Conservation (phyloP, 768 basidiomycete species). For the Asterophora lycoperdoides region DNA sequence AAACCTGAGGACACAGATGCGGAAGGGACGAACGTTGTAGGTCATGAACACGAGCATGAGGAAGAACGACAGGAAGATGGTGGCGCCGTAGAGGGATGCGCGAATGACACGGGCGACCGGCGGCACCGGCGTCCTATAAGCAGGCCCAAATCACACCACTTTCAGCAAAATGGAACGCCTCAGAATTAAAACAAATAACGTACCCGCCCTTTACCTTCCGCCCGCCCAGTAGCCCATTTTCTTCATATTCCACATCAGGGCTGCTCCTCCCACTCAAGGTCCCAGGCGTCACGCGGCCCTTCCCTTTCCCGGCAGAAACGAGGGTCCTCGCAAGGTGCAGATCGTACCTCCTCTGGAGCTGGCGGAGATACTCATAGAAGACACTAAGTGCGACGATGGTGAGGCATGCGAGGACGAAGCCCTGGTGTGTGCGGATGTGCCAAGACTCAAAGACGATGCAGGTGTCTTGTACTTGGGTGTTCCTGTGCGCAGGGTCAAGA, state of each 20-base stretch:
- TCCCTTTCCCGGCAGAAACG: conserved; percentile 43
- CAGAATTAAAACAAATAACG: conserved; percentile 16
- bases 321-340: conserved; percentile 48
- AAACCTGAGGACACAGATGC: neutral
- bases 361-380: conserved; percentile 78
- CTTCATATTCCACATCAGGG: conserved; percentile 44
- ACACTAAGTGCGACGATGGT: conserved; percentile 64
- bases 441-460: conserved; percentile 79
- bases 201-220: conserved; percentile 44
- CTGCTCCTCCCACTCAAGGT: conserved; percentile 34
- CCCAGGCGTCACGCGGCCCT: conserved; percentile 26
- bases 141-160: neutral
- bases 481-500: conserved; percentile 44
- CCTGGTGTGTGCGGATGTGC: conserved; percentile 58
- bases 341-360: conserved; percentile 58
- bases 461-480: conserved; percentile 73
- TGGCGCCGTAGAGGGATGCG: conserved; percentile 67
- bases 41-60: conserved; percentile 97
- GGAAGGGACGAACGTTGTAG: conserved; percentile 61
- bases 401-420: conserved; percentile 63
- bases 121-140: conserved; percentile 47
- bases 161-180: neutral
- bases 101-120: conserved; percentile 48
- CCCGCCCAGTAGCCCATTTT: conserved; percentile 51
- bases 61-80: conserved; percentile 80